These are phyloP conservation scores for Cyberlindnera maritima DNA, from an alignment of 805 yeast genomes.

Conservation along the genomic window DNA sequence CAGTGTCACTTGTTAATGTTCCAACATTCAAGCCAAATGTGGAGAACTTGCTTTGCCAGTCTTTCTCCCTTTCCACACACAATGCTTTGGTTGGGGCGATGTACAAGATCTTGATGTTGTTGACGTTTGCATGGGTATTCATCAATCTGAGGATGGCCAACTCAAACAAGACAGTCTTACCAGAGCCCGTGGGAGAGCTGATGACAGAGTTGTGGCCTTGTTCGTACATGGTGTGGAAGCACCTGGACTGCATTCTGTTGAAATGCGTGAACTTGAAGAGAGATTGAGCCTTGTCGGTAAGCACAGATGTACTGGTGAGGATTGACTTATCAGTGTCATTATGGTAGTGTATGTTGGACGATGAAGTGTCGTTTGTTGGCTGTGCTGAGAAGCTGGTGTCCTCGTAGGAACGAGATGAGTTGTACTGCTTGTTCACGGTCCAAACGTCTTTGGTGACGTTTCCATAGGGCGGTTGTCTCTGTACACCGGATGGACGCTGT, in stretches of 20 bases:
- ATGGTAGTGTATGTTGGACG: slow-evolving; percentile 16
- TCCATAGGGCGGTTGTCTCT: too few relatives aligned
- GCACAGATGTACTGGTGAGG: too few relatives aligned
- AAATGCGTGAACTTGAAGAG: slow-evolving; percentile 37
- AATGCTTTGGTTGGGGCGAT: slow-evolving; percentile 62
- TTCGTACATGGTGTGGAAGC: slow-evolving; percentile 38
- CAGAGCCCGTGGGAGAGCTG: slow-evolving; percentile 59
- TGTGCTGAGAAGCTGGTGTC: slow-evolving; percentile 1
- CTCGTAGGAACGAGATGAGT: not conserved
- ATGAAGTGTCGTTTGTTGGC: not conserved
- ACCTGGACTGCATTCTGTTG: slow-evolving; percentile 50
- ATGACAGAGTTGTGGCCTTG: slow-evolving; percentile 41
- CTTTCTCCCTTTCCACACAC: slow-evolving; percentile 46
- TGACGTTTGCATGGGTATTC: slow-evolving; percentile 25
- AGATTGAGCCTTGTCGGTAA: slow-evolving; percentile 16
- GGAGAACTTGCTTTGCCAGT: slow-evolving; percentile 44
- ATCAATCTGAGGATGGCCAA: slow-evolving; percentile 43
- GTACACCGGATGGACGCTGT: too few relatives aligned
- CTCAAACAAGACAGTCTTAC: slow-evolving; percentile 55
- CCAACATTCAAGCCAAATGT: slow-evolving; percentile 42
- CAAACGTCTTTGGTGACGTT: not conserved
- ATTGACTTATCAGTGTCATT: slow-evolving; percentile 8
- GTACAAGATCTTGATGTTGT: slow-evolving; percentile 39
- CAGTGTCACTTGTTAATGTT: slow-evolving; percentile 54
- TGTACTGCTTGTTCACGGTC: not conserved